Percentiles rank a stretch among this genome's conserved stretches.
phyloP scores from a whole-genome alignment of 1,284 basidiomycete species.

The Thelephora terrestris region DNA sequence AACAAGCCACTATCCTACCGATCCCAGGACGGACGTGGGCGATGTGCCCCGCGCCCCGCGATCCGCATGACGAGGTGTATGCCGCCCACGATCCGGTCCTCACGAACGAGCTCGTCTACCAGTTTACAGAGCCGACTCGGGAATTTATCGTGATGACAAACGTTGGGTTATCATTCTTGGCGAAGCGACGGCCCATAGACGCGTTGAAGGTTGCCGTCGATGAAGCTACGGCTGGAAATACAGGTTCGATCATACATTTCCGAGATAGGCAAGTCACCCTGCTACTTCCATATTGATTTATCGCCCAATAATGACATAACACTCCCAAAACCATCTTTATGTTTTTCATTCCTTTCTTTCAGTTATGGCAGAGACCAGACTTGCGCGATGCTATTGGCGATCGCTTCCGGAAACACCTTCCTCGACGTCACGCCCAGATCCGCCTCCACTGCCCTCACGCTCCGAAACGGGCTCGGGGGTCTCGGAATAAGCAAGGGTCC shows the following conservation, averaged over 20 bases:
- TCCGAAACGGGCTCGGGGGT: too few relatives aligned
- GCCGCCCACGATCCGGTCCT: slow-evolving; percentile 35
- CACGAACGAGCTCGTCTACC: slow-evolving; percentile 74
- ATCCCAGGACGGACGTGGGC: slow-evolving; percentile 81
- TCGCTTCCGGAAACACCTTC: slow-evolving; percentile 68
- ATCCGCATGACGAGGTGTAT: slow-evolving; percentile 16
- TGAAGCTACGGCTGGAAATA: slow-evolving; percentile 57
- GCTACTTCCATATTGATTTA: slow-evolving; percentile 4
- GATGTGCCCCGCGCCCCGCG: slow-evolving; percentile 49
- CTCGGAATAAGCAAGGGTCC: too few relatives aligned
- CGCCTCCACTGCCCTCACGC: slow-evolving; percentile 21
- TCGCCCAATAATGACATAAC: too few relatives aligned
- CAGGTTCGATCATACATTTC: slow-evolving; percentile 64
- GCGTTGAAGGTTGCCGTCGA: slow-evolving; percentile 67
- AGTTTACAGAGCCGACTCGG: slow-evolving; percentile 61
- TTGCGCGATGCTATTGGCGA: slow-evolving; percentile 84
- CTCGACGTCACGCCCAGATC: slow-evolving; percentile 43
- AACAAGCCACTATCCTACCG: slow-evolving; percentile 65
- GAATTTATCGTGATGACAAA: slow-evolving; percentile 85
- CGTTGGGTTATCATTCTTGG: slow-evolving; percentile 72
- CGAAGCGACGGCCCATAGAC: slow-evolving; percentile 80
- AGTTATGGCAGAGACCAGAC: slow-evolving; percentile 86
- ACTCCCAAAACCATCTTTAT: not conserved
- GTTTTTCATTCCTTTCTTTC: slow-evolving; percentile 5
- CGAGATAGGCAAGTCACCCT: slow-evolving; percentile 46